Percentiles rank a stretch among this genome's conserved stretches.
These are phyloP conservation scores for Calonectria fujianensis DNA, from an alignment of 2,329 filamentous ascomycete species.

Conservation along the genomic window DNA sequence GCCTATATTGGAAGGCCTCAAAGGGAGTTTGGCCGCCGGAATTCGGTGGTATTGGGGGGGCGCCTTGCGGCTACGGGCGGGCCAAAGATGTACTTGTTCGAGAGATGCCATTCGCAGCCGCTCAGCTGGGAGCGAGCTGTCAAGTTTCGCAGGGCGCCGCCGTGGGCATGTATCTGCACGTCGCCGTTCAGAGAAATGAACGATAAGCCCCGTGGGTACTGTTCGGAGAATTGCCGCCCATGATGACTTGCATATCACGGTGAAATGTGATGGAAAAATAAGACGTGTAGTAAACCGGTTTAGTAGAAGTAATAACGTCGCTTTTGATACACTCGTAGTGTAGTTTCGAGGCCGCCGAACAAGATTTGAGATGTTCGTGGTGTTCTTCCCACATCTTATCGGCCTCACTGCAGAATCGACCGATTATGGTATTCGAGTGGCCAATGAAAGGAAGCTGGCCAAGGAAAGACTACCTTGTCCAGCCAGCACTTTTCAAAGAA, in stretches of 20 bases:
- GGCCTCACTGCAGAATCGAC: not conserved
- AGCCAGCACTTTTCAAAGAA: not conserved
- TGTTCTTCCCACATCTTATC: not conserved
- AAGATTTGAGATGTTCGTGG: not conserved
- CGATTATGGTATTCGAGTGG: not conserved
- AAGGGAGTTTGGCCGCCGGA: not conserved
- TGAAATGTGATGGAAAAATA: not conserved
- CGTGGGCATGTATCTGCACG: not conserved
- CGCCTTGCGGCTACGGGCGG: not conserved
- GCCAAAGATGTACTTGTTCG: not conserved
- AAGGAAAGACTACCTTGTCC: not conserved
- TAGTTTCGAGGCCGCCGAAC: not conserved
- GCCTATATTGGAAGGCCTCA: slow-evolving; percentile 18
- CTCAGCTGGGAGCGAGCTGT: not conserved
- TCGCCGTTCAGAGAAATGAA: slow-evolving; percentile 8
- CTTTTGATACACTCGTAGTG: not conserved
- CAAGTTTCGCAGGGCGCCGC: not conserved
- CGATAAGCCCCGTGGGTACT: not conserved
- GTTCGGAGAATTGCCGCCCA: not conserved
- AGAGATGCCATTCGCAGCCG: slow-evolving; percentile 4
- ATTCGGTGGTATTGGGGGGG: not conserved
- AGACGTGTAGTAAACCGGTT: not conserved
- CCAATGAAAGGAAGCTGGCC: slow-evolving; percentile 8
- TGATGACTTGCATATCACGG: slow-evolving; percentile 1
- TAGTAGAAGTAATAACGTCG: not conserved